Conservation (phyloP, 1,284 basidiomycete genomes). For the Macrocystidia cucumis region DNA sequence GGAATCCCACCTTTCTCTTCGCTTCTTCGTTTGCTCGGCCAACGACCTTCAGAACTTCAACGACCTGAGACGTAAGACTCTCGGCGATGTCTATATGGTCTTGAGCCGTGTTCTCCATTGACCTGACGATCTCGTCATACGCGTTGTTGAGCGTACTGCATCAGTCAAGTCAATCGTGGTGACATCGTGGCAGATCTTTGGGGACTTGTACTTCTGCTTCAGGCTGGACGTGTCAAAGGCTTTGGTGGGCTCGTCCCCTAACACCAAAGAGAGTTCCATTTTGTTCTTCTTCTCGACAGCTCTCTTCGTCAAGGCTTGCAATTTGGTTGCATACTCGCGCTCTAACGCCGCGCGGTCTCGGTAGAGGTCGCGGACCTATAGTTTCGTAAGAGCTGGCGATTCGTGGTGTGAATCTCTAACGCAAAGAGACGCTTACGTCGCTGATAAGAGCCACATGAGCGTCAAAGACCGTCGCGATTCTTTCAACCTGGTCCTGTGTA, state of each 20-base stretch:
- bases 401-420: constrained; percentile 3
- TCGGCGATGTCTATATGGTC: constrained; percentile 67
- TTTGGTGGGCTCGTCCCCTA: constrained; percentile 65
- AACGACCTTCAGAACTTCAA: constrained; percentile 53
- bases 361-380: constrained; percentile 69
- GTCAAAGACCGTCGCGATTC: constrained; percentile 43
- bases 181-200: neutral
- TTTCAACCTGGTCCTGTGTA: constrained; percentile 50
- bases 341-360: constrained; percentile 59
- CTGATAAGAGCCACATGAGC: constrained; percentile 54
- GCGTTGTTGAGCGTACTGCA: constrained; percentile 61
- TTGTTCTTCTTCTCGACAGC: constrained; percentile 64
- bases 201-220: constrained; percentile 41
- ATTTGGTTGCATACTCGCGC: constrained; percentile 66
- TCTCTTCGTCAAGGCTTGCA: constrained; percentile 58
- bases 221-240: constrained; percentile 45
- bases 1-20: constrained; percentile 50
- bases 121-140: constrained; percentile 57
- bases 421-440: constrained; percentile 40
- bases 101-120: constrained; percentile 51
- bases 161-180: neutral
- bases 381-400: constrained; percentile 5
- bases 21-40: constrained; percentile 58
- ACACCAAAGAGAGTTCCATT: constrained; percentile 41
- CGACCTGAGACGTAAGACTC: constrained; percentile 46